These are phyloP conservation scores for Candida sanyaensis DNA, from an alignment of 1,139 yeast genomes.

Conservation along the genomic window DNA sequence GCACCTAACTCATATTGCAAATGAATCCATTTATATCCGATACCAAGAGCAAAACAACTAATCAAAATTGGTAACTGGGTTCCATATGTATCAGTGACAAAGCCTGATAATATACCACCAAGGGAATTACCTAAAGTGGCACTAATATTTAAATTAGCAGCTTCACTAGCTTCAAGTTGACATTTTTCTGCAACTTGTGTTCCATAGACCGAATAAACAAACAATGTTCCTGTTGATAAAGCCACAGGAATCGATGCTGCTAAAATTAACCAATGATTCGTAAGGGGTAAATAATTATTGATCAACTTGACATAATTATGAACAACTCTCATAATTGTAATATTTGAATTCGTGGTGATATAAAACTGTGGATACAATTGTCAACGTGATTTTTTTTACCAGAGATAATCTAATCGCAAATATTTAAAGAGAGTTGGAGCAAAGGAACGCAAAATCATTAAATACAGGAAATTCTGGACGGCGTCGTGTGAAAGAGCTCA, in stretches of 20 bases:
- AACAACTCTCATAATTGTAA: slow-evolving; percentile 15
- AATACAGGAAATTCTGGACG: background rate
- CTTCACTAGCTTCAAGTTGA: slow-evolving; percentile 27
- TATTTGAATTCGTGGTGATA: background rate
- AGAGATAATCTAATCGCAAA: background rate
- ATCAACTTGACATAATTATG: slow-evolving; percentile 19
- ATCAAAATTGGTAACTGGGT: slow-evolving; percentile 35
- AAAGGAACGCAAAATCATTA: slow-evolving; percentile 1
- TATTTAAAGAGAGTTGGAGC: background rate
- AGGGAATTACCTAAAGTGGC: slow-evolving; percentile 35
- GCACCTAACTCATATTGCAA: slow-evolving; percentile 21
- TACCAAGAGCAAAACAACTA: slow-evolving; percentile 23
- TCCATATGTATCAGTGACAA: slow-evolving; percentile 34
- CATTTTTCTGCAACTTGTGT: slow-evolving; percentile 35
- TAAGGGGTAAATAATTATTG: slow-evolving; percentile 25
- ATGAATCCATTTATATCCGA: slow-evolving; percentile 32
- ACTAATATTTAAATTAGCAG: slow-evolving; percentile 32
- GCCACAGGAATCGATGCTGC: slow-evolving; percentile 33
- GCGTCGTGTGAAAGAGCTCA: slow-evolving; percentile 2
- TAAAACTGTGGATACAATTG: slow-evolving; percentile 1
- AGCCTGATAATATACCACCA: slow-evolving; percentile 34
- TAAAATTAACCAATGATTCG: slow-evolving; percentile 31
- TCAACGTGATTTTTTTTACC: background rate
- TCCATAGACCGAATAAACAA: slow-evolving; percentile 35
- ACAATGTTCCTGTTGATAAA: slow-evolving; percentile 33